Conservation (phyloP, 345 rosid genomes). For the Eucalyptus caleyi region DNA sequence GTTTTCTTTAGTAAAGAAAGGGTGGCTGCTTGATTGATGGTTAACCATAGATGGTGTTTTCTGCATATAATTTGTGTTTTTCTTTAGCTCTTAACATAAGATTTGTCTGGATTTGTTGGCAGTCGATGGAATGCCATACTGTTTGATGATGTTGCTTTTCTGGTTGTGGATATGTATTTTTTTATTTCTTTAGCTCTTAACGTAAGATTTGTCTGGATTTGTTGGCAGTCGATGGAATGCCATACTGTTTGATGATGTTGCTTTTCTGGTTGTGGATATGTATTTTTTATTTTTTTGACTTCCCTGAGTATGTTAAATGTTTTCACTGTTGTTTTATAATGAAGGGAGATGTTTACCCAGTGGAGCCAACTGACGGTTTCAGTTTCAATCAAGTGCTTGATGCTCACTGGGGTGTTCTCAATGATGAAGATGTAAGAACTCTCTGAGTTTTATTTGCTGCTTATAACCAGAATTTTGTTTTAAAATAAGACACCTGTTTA, state of each 20-base stretch:
- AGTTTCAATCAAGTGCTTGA: constrained; percentile 58
- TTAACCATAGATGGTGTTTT: background rate
- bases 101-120: background rate
- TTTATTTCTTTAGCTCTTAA: background rate
- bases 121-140: background rate
- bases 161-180: background rate
- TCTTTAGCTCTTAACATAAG: background rate
- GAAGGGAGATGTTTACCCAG: constrained; percentile 97
- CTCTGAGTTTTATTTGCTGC: background rate
- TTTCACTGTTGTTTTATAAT: background rate
- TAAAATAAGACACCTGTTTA: background rate
- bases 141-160: background rate
- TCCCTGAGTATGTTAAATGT: background rate
- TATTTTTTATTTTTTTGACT: background rate
- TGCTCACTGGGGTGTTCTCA: constrained; percentile 93
- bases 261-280: background rate
- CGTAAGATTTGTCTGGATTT: background rate
- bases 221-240: background rate
- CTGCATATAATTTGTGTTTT: background rate
- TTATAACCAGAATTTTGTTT: background rate
- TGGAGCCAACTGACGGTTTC: constrained; percentile 47
- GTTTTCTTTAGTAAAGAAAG: background rate
- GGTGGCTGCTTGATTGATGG: background rate
- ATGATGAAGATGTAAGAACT: constrained; percentile 75
- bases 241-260: background rate